These are phyloP conservation scores for Pezicula neosporulosa DNA, from an alignment of 2,329 filamentous ascomycete species.

Conservation along the genomic window DNA sequence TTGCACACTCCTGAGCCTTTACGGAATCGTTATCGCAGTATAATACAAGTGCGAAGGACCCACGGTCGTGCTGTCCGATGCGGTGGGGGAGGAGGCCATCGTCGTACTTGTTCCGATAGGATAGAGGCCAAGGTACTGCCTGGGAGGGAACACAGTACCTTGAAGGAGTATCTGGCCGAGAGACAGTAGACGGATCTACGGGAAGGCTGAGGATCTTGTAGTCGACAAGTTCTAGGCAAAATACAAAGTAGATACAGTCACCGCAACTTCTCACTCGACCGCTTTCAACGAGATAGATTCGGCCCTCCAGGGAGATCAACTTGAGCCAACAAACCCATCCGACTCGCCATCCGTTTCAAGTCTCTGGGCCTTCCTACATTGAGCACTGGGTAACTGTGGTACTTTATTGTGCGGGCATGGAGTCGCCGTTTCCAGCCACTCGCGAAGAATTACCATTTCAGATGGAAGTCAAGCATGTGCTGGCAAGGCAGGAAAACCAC, in stretches of 20 bases:
- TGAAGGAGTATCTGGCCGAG: neutral
- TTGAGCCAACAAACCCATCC: neutral
- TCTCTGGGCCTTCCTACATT: too few relatives aligned
- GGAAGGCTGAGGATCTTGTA: too few relatives aligned
- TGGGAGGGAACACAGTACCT: neutral
- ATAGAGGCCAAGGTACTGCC: neutral
- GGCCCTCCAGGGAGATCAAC: neutral
- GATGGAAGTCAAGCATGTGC: conserved; percentile 68
- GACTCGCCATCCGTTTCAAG: neutral
- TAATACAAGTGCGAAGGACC: conserved; percentile 14
- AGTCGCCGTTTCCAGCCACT: conserved; percentile 55
- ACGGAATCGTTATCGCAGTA: conserved; percentile 16
- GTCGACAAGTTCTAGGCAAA: too few relatives aligned
- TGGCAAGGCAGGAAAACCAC: conserved; percentile 59
- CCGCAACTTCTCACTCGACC: too few relatives aligned
- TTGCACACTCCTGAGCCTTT: conserved; percentile 33
- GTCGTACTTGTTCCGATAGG: conserved; percentile 10
- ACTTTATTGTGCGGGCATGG: conserved; percentile 46
- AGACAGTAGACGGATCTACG: neutral
- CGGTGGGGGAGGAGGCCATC: conserved; percentile 23
- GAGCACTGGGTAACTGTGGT: neutral
- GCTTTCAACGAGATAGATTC: too few relatives aligned
- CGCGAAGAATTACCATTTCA: conserved; percentile 68
- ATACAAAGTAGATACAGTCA: too few relatives aligned
- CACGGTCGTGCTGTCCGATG: conserved; percentile 23